phyloP scores from a whole-genome alignment of 2,329 filamentous ascomycete species.

The Dothiorella sarmentorum region DNA sequence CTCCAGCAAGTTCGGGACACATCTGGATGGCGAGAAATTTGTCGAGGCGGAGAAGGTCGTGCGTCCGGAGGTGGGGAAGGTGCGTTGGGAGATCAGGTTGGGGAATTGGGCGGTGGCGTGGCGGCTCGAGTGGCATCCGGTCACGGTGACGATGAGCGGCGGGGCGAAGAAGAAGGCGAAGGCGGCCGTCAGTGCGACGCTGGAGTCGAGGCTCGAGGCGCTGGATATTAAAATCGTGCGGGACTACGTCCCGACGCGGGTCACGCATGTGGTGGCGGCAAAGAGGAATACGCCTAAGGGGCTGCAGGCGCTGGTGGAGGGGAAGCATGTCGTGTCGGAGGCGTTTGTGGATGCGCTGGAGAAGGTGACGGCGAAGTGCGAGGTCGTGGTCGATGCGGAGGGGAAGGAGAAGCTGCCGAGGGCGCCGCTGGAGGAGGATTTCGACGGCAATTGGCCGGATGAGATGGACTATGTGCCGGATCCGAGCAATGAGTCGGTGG shows the following conservation, averaged over 20 bases:
- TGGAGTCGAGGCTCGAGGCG: constrained; percentile 66
- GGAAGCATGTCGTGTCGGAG: constrained; percentile 69
- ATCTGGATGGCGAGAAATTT: constrained; percentile 69
- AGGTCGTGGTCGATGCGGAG: constrained; percentile 64
- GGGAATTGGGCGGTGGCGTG: constrained; percentile 66
- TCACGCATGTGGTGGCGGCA: constrained; percentile 83
- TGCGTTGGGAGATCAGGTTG: constrained; percentile 67
- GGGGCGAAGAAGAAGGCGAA: neutral
- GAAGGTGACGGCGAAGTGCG: constrained; percentile 45
- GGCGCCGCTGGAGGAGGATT: constrained; percentile 73
- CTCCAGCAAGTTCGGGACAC: constrained; percentile 77
- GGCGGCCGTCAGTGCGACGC: constrained; percentile 52
- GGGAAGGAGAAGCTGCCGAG: constrained; percentile 47
- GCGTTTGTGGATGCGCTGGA: constrained; percentile 71
- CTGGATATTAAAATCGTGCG: constrained; percentile 84
- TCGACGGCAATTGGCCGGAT: constrained; percentile 74
- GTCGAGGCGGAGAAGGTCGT: constrained; percentile 48
- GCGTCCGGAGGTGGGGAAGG: constrained; percentile 42
- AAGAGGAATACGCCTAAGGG: constrained; percentile 89
- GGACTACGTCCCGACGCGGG: constrained; percentile 66
- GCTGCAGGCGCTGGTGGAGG: constrained; percentile 81
- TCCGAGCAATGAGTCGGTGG: constrained; percentile 69
- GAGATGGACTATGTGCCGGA: constrained; percentile 69
- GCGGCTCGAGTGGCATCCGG: constrained; percentile 26
- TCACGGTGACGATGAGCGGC: neutral